Percentiles rank a stretch among this genome's conserved stretches.
phyloP scores from a whole-genome alignment of 306 rosid species.

The Medicago arabica region DNA sequence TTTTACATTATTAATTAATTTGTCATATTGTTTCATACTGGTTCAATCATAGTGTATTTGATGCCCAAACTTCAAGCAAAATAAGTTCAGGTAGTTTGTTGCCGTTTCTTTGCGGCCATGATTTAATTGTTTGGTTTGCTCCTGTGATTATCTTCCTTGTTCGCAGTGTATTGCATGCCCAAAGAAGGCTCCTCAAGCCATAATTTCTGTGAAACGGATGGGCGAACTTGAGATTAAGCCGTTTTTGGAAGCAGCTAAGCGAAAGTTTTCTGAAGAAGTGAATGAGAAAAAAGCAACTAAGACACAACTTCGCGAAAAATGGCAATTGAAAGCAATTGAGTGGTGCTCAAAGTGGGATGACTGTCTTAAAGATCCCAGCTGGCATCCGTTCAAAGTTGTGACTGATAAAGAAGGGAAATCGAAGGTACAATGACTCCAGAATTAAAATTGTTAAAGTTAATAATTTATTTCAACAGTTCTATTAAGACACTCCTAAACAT shows the following conservation, averaged over 20 bases:
- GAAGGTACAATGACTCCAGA: slow-evolving; percentile 38
- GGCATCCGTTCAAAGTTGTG: slow-evolving; percentile 72
- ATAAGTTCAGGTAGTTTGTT: slow-evolving; percentile 21
- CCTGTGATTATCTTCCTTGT: slow-evolving; percentile 19
- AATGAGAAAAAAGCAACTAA: slow-evolving; percentile 43
- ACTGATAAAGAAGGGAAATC: slow-evolving; percentile 35
- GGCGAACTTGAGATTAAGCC: slow-evolving; percentile 59
- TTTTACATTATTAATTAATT: slow-evolving; percentile 3
- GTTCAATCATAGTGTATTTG: neutral
- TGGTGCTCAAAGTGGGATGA: slow-evolving; percentile 63
- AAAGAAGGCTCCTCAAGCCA: slow-evolving; percentile 19
- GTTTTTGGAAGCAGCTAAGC: slow-evolving; percentile 52
- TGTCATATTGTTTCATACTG: neutral
- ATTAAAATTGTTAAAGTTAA: neutral
- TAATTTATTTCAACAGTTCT: neutral
- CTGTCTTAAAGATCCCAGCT: slow-evolving; percentile 64
- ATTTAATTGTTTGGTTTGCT: slow-evolving; percentile 26
- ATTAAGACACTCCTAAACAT: neutral
- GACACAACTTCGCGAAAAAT: slow-evolving; percentile 34
- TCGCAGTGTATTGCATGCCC: slow-evolving; percentile 44
- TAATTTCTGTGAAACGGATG: slow-evolving; percentile 52
- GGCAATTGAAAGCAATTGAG: slow-evolving; percentile 43
- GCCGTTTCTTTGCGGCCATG: neutral
- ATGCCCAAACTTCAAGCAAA: slow-evolving; percentile 25
- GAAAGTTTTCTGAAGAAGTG: slow-evolving; percentile 45